Evolutionary conservation across 345 rosid species (phyloP), one percentile per base, ranked within the genome.

Genomic region (Lepidium sativum): DNA sequence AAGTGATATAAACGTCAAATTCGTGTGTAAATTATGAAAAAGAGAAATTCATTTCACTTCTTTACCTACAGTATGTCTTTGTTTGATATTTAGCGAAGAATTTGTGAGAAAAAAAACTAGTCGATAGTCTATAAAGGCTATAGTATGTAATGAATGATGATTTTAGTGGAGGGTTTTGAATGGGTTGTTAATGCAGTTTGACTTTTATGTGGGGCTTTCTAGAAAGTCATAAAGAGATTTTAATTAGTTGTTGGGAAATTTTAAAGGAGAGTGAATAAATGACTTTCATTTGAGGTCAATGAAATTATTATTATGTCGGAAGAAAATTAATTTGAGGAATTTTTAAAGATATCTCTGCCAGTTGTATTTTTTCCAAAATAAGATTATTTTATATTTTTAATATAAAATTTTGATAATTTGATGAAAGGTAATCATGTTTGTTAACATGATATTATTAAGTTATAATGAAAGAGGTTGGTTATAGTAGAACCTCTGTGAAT

Each of bases 111-210:
- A 53, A 50, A 35, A n/a, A 35, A 34, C 11, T 34, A 35, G 3
- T 35, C 39, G 2, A 35, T 35, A 4, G 50, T 25, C 25, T 25
- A 25, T 23, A 23, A 23, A 23, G 25, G 25, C 25, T 23, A 61
- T 32, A 12, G 35, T 18, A 1, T 18, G 16, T 56, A 18, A 38
- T 38, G 16, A 27, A 27, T 27, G 14, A 25, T 1, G 50, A 42
- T 9, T 9, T 11, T 41, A 42, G 8, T 43, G 17, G 40, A 29
- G 64, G 50, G 25, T 41, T 41, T 11, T 1, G 39, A 59, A 29
- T 42, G 39, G 12, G 51, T 27, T 59, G 39, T 59, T 59, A 31
- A 44, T 44, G 54, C 32, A 60, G 53, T 44, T 59, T 44, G 65
- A 60, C 54, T 12, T 10, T 21, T 41, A 2, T 25, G 9, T 15